Evolutionary conservation across 2,329 filamentous ascomycete species (phyloP).

Genomic region (Hymenoscyphus occultus): DNA sequence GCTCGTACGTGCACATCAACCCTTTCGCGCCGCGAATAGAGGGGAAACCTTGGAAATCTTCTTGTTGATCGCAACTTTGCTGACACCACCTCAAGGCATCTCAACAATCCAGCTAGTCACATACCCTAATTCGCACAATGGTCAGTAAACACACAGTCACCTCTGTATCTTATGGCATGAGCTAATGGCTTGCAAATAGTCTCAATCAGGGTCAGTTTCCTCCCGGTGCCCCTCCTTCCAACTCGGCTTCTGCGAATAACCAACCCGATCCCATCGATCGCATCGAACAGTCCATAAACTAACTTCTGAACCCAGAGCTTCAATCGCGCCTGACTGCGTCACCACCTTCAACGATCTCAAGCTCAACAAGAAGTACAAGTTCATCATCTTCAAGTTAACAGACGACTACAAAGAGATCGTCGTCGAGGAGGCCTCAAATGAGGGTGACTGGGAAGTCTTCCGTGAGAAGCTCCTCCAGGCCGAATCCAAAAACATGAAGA

Average conservation of each 20-base stretch:
- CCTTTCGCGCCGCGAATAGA: background rate
- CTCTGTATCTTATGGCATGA: conserved; percentile 4
- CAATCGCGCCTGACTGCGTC: conserved; percentile 70
- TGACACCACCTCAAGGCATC: conserved; percentile 24
- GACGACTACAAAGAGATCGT: conserved; percentile 81
- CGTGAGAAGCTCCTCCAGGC: conserved; percentile 73
- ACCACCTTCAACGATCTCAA: conserved; percentile 75
- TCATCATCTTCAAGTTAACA: conserved; percentile 84
- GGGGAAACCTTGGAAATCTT: conserved; percentile 5
- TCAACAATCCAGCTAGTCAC: conserved; percentile 22
- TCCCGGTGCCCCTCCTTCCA: conserved; percentile 14
- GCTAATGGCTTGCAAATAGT: conserved; percentile 42
- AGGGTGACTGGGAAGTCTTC: conserved; percentile 69
- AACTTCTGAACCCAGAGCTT: conserved; percentile 52
- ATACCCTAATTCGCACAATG: conserved; percentile 22
- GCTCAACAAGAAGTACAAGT: conserved; percentile 78
- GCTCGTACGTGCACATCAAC: background rate
- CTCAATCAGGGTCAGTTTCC: conserved; percentile 64
- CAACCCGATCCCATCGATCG: background rate
- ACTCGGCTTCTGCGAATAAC: background rate
- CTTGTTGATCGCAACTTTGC: conserved; percentile 19
- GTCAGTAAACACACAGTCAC: conserved; percentile 11
- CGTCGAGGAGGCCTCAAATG: conserved; percentile 68
- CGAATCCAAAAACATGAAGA: conserved; percentile 64
- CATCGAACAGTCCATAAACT: conserved; percentile 7